Percentiles rank a stretch among this genome's conserved stretches.
These are phyloP conservation scores for Sechiopsis laciniata DNA, from an alignment of 306 rosid genomes.

Conservation along the genomic window DNA sequence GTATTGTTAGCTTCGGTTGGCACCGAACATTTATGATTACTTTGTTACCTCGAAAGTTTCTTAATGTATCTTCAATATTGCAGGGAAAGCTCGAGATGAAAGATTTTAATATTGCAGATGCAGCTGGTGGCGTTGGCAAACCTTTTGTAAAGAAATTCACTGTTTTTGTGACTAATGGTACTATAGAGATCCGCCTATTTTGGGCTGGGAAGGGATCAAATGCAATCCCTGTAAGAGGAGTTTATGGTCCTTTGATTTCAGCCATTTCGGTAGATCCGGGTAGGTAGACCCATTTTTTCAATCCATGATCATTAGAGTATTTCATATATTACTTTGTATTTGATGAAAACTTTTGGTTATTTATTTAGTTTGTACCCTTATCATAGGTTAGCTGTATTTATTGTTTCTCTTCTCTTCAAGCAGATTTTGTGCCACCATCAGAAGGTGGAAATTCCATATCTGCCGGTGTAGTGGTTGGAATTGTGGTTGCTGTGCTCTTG, in stretches of 20 bases:
- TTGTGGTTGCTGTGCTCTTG: constrained; percentile 27
- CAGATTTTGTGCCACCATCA: constrained; percentile 28
- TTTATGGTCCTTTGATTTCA: constrained; percentile 43
- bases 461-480: constrained; percentile 25
- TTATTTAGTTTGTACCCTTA: not conserved
- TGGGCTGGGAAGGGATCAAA: constrained; percentile 47
- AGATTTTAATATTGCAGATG: constrained; percentile 34
- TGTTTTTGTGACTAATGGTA: constrained; percentile 3
- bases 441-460: constrained; percentile 21
- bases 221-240: constrained; percentile 30
- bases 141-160: constrained; percentile 2
- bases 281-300: constrained; percentile 15
- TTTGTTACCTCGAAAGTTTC: not conserved
- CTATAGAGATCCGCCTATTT: constrained; percentile 36
- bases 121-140: constrained; percentile 31
- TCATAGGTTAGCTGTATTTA: constrained; percentile 4
- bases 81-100: constrained; percentile 32
- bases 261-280: constrained; percentile 34
- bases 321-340: not conserved
- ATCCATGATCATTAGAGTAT: not conserved
- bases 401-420: constrained; percentile 9
- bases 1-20: not conserved
- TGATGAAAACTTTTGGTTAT: not conserved
- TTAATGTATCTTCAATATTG: constrained; percentile 2
- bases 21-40: not conserved